These are phyloP conservation scores for Auriculariales sp. DNA, from an alignment of 768 basidiomycete genomes.

Conservation along the genomic window DNA sequence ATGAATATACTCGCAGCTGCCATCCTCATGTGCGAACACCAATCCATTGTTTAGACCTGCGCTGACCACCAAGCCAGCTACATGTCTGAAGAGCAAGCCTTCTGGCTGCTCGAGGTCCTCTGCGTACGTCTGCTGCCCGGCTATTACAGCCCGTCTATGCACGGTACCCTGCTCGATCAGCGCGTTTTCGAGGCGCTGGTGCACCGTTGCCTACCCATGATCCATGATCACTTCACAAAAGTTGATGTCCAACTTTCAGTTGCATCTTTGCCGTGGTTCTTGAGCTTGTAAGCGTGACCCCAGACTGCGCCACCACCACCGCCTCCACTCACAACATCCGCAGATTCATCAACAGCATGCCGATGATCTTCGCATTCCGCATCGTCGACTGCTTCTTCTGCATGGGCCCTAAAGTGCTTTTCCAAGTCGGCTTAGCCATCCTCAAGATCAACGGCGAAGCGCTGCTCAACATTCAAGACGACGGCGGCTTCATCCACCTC, in stretches of 20 bases:
- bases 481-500: conserved; percentile 88
- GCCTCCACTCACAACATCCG: neutral
- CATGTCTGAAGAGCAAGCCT: conserved; percentile 97
- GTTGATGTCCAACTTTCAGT: conserved; percentile 96
- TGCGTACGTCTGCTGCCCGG: conserved; percentile 92
- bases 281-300: conserved; percentile 64
- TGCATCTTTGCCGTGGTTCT: conserved; percentile 94
- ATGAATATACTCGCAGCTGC: conserved; percentile 97
- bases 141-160: conserved; percentile 99
- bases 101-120: conserved; percentile 90
- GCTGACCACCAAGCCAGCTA: conserved; percentile 42
- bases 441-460: conserved; percentile 95
- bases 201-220: conserved; percentile 74
- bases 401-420: conserved; percentile 97
- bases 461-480: conserved; percentile 85
- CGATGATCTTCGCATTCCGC: conserved; percentile 94
- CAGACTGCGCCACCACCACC: conserved; percentile 1
- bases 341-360: conserved; percentile 87
- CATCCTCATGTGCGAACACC: conserved; percentile 60
- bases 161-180: conserved; percentile 96
- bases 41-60: neutral
- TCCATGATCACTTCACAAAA: conserved; percentile 79
- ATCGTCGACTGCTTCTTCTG: conserved; percentile 97
- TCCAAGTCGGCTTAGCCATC: conserved; percentile 96
- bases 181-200: conserved; percentile 94